phyloP scores from a whole-genome alignment of 2,329 filamentous ascomycete genomes.

The Colletotrichum graminicola region DNA sequence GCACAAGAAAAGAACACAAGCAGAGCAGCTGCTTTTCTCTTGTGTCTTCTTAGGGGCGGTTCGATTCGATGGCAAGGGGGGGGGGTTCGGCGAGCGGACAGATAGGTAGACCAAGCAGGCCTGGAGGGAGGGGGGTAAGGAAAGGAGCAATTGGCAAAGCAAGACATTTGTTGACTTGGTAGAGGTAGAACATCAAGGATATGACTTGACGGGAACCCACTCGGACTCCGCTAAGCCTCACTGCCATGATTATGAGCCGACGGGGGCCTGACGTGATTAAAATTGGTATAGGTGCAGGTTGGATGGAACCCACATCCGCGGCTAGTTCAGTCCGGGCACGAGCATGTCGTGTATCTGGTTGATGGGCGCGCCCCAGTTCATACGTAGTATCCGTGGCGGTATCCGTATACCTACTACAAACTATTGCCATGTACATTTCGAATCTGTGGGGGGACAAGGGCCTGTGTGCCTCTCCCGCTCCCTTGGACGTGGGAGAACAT shows the following conservation, averaged over 20 bases:
- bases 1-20: constrained; percentile 22
- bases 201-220: constrained; percentile 40
- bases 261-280: constrained; percentile 40
- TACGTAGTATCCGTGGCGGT: not conserved
- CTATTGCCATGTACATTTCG: constrained; percentile 7
- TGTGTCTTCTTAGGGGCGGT: constrained; percentile 7
- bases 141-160: constrained; percentile 21
- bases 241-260: constrained; percentile 41
- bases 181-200: constrained; percentile 14
- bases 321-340: constrained; percentile 30
- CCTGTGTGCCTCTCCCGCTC: constrained; percentile 10
- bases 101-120: not conserved
- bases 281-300: constrained; percentile 39
- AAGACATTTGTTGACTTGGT: constrained; percentile 12
- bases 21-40: constrained; percentile 23
- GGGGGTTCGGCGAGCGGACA: not conserved
- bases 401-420: not conserved
- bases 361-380: constrained; percentile 25
- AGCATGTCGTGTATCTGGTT: constrained; percentile 18
- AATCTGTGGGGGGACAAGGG: not conserved
- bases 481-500: constrained; percentile 14
- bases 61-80: constrained; percentile 10
- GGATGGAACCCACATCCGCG: constrained; percentile 34
- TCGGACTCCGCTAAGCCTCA: constrained; percentile 41
- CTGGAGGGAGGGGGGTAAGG: constrained; percentile 4